phyloP scores from a whole-genome alignment of 1,284 basidiomycete species.

The Pascua sp. region DNA sequence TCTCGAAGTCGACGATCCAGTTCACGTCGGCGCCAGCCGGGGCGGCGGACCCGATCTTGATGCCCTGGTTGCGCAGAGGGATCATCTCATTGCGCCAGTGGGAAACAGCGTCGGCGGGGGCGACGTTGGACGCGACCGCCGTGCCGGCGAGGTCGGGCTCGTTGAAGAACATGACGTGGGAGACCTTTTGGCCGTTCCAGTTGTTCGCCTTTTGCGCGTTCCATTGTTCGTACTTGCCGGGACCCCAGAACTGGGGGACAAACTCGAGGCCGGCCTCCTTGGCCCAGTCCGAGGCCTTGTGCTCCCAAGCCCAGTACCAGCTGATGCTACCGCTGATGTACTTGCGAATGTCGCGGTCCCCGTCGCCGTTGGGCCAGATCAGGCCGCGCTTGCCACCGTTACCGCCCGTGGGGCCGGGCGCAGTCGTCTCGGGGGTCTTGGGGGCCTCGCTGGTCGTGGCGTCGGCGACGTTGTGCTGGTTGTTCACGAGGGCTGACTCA shows the following conservation, averaged over 20 bases:
- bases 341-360: not conserved
- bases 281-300: not conserved
- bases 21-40: not conserved
- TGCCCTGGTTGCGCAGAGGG: not conserved
- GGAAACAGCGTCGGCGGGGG: not conserved
- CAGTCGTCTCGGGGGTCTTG: not conserved
- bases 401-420: not conserved
- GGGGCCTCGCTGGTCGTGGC: not conserved
- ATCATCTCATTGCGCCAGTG: not conserved
- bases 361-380: slow-evolving; percentile 1
- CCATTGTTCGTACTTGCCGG: not conserved
- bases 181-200: not conserved
- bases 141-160: not conserved
- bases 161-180: slow-evolving; percentile 2
- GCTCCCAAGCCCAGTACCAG: slow-evolving; percentile 1
- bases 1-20: not conserved
- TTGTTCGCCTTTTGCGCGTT: not conserved
- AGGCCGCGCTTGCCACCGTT: not conserved
- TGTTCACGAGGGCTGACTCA: no score
- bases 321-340: not conserved
- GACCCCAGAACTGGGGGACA: slow-evolving; percentile 3
- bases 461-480: no score
- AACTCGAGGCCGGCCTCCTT: not conserved
- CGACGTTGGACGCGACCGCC: not conserved
- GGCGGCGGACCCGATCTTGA: not conserved